Conservation (phyloP, 345 rosid species). For the Diplotaxis tenuifolia region DNA sequence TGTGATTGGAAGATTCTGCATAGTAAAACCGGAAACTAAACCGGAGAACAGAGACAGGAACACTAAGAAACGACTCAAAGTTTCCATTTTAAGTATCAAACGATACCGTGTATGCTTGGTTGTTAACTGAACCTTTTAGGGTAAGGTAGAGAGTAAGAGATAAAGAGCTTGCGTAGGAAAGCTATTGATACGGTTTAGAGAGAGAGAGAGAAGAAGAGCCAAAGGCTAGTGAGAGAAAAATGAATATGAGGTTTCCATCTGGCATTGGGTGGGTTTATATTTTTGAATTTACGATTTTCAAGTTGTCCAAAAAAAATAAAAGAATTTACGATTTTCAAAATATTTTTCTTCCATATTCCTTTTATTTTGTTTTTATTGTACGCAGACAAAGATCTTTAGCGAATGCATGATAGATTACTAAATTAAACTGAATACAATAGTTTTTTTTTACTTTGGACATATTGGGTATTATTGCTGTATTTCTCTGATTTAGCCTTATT, state of each 20-base stretch:
- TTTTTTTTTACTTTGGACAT: not conserved
- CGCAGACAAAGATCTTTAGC: conserved; percentile 18
- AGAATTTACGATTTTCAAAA: not conserved
- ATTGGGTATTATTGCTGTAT: not conserved
- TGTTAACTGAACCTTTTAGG: conserved; percentile 1
- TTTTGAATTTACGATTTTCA: conserved; percentile 4
- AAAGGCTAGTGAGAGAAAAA: conserved; percentile 27
- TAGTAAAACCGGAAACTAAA: conserved; percentile 55
- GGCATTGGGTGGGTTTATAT: conserved; percentile 35
- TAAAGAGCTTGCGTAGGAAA: conserved; percentile 26
- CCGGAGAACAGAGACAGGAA: conserved; percentile 41
- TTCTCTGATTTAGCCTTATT: not conserved
- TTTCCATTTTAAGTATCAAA: conserved; percentile 35
- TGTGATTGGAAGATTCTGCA: conserved; percentile 46
- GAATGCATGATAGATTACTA: not conserved
- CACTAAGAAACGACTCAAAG: conserved; percentile 35
- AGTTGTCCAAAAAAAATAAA: no score
- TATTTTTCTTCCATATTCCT: not conserved
- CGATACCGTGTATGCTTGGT: not conserved
- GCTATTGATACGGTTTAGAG: conserved; percentile 22
- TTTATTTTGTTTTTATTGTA: not conserved
- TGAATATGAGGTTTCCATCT: conserved; percentile 44
- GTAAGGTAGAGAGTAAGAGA: conserved; percentile 27
- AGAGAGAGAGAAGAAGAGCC: conserved; percentile 10
- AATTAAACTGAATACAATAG: not conserved